Percentiles rank a stretch among this genome's conserved stretches.
phyloP scores from a whole-genome alignment of 1,284 basidiomycete genomes.

The Ustilago lituana region DNA sequence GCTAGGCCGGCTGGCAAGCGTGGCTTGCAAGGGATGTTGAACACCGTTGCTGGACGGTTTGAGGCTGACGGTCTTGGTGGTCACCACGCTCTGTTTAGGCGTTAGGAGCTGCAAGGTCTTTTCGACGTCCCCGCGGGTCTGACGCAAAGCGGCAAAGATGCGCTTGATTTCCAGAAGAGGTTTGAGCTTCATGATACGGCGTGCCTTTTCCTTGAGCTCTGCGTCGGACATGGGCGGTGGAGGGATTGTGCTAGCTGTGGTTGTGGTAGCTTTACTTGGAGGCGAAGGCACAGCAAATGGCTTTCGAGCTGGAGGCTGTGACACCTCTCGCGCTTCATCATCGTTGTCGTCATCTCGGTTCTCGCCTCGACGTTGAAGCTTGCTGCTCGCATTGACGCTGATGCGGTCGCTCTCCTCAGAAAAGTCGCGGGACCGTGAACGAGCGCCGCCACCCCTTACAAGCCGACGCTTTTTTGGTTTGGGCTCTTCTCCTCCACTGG shows the following conservation, averaged over 20 bases:
- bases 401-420: conserved; percentile 4
- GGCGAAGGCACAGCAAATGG: conserved; percentile 1
- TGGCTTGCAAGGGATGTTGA: conserved; percentile 7
- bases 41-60: conserved; percentile 18
- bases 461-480: conserved; percentile 43
- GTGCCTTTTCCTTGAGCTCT: conserved; percentile 32
- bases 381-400: background rate
- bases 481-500: conserved; percentile 18
- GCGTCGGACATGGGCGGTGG: conserved; percentile 15
- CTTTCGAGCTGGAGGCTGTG: conserved; percentile 10
- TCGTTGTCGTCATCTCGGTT: conserved; percentile 8
- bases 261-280: background rate
- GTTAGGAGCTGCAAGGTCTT: conserved; percentile 21
- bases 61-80: conserved; percentile 36
- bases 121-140: conserved; percentile 22
- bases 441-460: conserved; percentile 22
- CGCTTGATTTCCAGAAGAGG: conserved; percentile 21
- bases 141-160: conserved; percentile 30
- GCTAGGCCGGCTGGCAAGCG: conserved; percentile 1
- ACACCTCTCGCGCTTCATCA: conserved; percentile 14
- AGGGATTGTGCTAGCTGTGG: background rate
- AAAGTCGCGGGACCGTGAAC: conserved; percentile 15
- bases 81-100: conserved; percentile 19
- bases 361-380: background rate
- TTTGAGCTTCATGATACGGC: conserved; percentile 14